These are phyloP conservation scores for Lentinula sp. DNA, from an alignment of 768 basidiomycete genomes.

Conservation along the genomic window DNA sequence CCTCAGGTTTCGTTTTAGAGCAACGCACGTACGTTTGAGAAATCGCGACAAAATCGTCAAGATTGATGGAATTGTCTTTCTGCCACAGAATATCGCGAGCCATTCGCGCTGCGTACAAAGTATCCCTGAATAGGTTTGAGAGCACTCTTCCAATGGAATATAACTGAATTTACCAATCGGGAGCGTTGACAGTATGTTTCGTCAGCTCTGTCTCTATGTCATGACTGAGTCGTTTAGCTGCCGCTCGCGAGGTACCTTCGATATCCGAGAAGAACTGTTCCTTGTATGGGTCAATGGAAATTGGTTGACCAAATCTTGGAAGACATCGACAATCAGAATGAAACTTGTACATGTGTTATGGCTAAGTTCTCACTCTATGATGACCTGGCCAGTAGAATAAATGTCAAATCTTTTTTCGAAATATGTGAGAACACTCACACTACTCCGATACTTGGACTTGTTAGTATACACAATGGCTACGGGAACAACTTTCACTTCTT, in stretches of 20 bases:
- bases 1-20: not conserved
- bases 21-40: slow-evolving; percentile 76
- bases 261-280: slow-evolving; percentile 68
- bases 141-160: not conserved
- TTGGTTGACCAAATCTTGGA: slow-evolving; percentile 75
- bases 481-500: slow-evolving; percentile 67
- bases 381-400: slow-evolving; percentile 38
- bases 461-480: slow-evolving; percentile 91
- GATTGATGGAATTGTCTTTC: slow-evolving; percentile 64
- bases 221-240: slow-evolving; percentile 83
- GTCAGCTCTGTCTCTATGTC: slow-evolving; percentile 65
- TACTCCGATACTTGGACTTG: slow-evolving; percentile 91
- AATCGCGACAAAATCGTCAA: slow-evolving; percentile 77
- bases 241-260: slow-evolving; percentile 66
- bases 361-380: slow-evolving; percentile 55
- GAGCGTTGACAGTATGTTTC: slow-evolving; percentile 82
- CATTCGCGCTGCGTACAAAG: slow-evolving; percentile 86
- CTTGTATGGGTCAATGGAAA: slow-evolving; percentile 67
- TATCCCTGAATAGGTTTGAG: slow-evolving; percentile 54
- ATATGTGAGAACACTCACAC: slow-evolving; percentile 40
- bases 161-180: slow-evolving; percentile 71
- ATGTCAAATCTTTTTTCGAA: not conserved
- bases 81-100: slow-evolving; percentile 93
- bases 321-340: not conserved
- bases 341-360: slow-evolving; percentile 8